Conservation (phyloP, 306 rosid species). For the Vicia faba region DNA sequence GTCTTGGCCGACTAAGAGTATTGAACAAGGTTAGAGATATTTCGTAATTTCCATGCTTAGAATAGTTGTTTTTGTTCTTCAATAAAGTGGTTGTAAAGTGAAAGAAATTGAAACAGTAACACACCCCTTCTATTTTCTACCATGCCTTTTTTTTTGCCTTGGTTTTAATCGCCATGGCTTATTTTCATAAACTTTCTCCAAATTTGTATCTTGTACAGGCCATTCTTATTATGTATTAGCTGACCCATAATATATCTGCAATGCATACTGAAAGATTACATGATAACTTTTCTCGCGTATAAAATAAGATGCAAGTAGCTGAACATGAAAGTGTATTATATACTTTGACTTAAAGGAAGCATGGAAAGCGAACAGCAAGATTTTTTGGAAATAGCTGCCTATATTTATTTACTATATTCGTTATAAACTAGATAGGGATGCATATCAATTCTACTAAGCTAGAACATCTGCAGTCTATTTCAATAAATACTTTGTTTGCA, state of each 20-base stretch:
- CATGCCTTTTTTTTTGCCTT: too few relatives aligned
- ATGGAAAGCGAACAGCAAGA: not conserved
- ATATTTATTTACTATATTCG: not conserved
- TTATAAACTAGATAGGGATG: constrained; percentile 7
- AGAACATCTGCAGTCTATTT: constrained; percentile 4
- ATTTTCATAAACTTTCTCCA: constrained; percentile 1
- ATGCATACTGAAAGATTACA: not conserved
- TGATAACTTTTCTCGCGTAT: constrained; percentile 11
- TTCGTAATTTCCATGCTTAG: not conserved
- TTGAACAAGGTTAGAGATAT: constrained; percentile 65
- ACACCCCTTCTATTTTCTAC: too few relatives aligned
- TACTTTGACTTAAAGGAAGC: not conserved
- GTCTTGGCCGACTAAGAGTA: constrained; percentile 74
- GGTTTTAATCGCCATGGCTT: not conserved
- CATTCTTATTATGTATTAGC: constrained; percentile 14
- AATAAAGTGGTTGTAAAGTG: not conserved
- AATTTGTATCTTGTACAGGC: not conserved
- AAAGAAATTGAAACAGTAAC: not conserved
- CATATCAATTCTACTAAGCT: constrained; percentile 23
- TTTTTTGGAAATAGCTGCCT: constrained; percentile 4
- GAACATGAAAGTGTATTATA: not conserved
- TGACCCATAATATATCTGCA: not conserved
- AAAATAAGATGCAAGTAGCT: constrained; percentile 26
- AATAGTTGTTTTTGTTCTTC: not conserved
- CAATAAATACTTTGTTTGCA: constrained; percentile 23